These are phyloP conservation scores for Aphanomyces cochlioides DNA, from an alignment of 352 stramenopile genomes.

Conservation along the genomic window DNA sequence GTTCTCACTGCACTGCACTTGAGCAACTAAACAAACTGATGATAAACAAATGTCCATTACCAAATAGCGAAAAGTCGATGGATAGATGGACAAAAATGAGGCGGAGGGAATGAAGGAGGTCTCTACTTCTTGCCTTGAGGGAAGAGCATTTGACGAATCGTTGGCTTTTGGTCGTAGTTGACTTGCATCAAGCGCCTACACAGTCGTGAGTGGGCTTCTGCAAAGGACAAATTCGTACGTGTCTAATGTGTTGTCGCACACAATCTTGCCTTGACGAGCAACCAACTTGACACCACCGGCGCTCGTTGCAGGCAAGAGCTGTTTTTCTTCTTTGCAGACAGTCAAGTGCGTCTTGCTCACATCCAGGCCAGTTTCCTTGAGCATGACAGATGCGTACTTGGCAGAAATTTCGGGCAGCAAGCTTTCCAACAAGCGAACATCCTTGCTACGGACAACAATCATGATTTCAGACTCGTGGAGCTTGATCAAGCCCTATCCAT, in stretches of 20 bases:
- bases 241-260: slow-evolving; percentile 97
- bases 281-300: slow-evolving; percentile 82
- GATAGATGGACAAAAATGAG: too few species aligned
- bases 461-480: slow-evolving; percentile 95
- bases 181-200: slow-evolving; percentile 58
- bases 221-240: slow-evolving; percentile 36
- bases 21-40: too few species aligned
- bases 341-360: slow-evolving; percentile 87
- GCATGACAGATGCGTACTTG: slow-evolving; percentile 82
- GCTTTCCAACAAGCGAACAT: slow-evolving; percentile 84
- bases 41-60: not conserved
- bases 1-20: slow-evolving; percentile 11
- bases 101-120: too few species aligned
- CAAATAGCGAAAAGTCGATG: not conserved
- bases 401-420: slow-evolving; percentile 83
- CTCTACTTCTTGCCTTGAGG: slow-evolving; percentile 32
- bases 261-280: slow-evolving; percentile 92
- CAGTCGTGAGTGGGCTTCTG: too few species aligned
- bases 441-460: slow-evolving; percentile 88
- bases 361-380: slow-evolving; percentile 89
- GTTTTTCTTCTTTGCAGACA: slow-evolving; percentile 82
- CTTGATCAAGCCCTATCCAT: slow-evolving; percentile 91
- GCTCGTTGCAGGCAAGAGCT: slow-evolving; percentile 78
- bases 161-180: slow-evolving; percentile 81
- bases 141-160: slow-evolving; percentile 76